Percentiles rank a stretch among this genome's conserved stretches.
Evolutionary conservation across 768 basidiomycete genomes (phyloP).

Genomic region (Tubosaeta sp.): DNA sequence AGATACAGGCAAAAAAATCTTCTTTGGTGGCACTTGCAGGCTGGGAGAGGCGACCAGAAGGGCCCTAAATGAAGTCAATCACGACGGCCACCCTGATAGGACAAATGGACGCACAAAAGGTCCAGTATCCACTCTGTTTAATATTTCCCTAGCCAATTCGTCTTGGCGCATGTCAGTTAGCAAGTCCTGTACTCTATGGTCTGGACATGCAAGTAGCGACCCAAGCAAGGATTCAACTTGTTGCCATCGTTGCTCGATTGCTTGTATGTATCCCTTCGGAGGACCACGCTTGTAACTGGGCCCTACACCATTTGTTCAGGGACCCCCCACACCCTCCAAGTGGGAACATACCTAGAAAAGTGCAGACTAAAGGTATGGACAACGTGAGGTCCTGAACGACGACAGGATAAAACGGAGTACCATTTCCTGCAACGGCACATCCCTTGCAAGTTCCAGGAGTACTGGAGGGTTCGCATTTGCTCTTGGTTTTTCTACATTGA

Average conservation of each 20-base stretch:
- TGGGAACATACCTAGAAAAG: slow-evolving; percentile 50
- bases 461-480: slow-evolving; percentile 67
- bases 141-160: slow-evolving; percentile 71
- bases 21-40: slow-evolving; percentile 65
- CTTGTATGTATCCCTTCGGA: slow-evolving; percentile 89
- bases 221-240: slow-evolving; percentile 90
- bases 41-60: slow-evolving; percentile 60
- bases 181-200: slow-evolving; percentile 58
- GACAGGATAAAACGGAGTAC: slow-evolving; percentile 29
- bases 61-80: slow-evolving; percentile 46
- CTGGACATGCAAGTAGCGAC: slow-evolving; percentile 68
- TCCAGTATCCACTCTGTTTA: slow-evolving; percentile 70
- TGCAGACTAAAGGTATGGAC: slow-evolving; percentile 46
- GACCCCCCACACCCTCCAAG: not conserved
- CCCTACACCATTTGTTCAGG: slow-evolving; percentile 37
- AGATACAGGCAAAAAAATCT: slow-evolving; percentile 72
- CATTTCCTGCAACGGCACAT: slow-evolving; percentile 53
- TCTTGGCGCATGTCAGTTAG: slow-evolving; percentile 65
- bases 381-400: slow-evolving; percentile 8
- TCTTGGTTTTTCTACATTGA: slow-evolving; percentile 84
- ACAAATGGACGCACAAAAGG: slow-evolving; percentile 56
- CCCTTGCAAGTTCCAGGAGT: slow-evolving; percentile 57
- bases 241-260: slow-evolving; percentile 88
- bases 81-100: not conserved
- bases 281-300: slow-evolving; percentile 82